Evolutionary conservation across 2,329 filamentous ascomycete species (phyloP), one percentile per base, ranked within the genome.

Genomic region (Hypoxylon sp.): DNA sequence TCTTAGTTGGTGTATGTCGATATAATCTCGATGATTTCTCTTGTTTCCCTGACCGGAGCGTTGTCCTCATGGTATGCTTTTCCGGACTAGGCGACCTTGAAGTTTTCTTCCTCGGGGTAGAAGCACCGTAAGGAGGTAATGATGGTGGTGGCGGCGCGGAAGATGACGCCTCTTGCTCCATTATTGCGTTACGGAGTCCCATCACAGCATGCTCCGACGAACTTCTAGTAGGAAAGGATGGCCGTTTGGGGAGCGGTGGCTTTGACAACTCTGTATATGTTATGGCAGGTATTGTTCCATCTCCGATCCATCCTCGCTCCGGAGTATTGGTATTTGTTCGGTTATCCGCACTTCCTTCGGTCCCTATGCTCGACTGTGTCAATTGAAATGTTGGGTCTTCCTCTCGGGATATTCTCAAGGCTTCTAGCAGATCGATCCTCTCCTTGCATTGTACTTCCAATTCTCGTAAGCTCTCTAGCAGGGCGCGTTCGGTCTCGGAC

Each of bases 401-500:
- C 52, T 78, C 70, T 48, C 83, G 75, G n/a, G 83, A 86, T 58
- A 88, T 77, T 54, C 86, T 83, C 49, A 97, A 75, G 5, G 92
- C 88, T 67, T 94, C 88, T 5, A 97, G 79, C 23, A 97, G 77
- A 68, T 96, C 91, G 40, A 97, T 90, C 37, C 92, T 83, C 72
- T 97, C 93, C 70, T 94, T 93, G 72, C 92, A 97, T 72, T 97
- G 93, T 57, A 92, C 70, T 68, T 97, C 91, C 66, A 97, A 81
- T 64, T 91, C 82, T 51, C 84, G 83, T 53, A 97, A 74, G 37
- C 91, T 95, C 47, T 94, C 89, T 45, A 89, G 81, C 48, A 97
- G 74, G 2, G 90, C 87, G 64, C 83, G 88, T 68, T 97, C 93
- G 1, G 90, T 95, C 71, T 95, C 90, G 40, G 85, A 87, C 64